A percentile compares a stretch with the other conserved stretches of the same genome.
phyloP scores from a whole-genome alignment of 495 filamentous ascomycete genomes.

The Lasiosphaeria miniovina region DNA sequence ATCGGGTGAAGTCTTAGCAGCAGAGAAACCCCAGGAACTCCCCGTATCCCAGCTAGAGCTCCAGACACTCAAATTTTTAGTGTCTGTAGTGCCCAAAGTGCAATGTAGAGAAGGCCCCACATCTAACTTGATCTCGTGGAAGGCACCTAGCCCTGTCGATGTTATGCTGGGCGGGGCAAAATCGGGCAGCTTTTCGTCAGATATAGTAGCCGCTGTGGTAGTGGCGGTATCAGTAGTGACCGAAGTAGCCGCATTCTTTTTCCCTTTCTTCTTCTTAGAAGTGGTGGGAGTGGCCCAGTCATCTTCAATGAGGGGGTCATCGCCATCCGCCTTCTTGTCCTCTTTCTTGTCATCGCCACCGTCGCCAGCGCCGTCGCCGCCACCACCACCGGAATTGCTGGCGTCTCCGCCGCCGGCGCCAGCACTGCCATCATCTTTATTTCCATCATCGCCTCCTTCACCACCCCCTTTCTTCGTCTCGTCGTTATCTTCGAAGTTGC shows the following conservation, averaged over 20 bases:
- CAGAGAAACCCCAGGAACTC: constrained; percentile 32
- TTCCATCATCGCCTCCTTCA: constrained; percentile 26
- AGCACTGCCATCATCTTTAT: constrained; percentile 21
- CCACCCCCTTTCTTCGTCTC: constrained; percentile 45
- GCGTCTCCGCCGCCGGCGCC: constrained; percentile 23
- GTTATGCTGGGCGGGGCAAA: constrained; percentile 20
- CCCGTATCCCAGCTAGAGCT: constrained; percentile 37
- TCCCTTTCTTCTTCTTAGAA: constrained; percentile 46
- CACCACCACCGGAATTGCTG: constrained; percentile 27
- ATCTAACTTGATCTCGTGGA: constrained; percentile 51
- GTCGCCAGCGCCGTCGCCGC: constrained; percentile 27
- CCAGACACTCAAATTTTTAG: constrained; percentile 33
- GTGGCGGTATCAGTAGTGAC: constrained; percentile 8
- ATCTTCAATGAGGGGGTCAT: constrained; percentile 24
- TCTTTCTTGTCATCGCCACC: constrained; percentile 34
- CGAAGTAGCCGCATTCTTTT: constrained; percentile 32
- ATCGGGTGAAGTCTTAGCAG: constrained; percentile 8
- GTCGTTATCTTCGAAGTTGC: constrained; percentile 22
- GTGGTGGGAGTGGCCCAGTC: constrained; percentile 11
- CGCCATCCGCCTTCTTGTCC: constrained; percentile 29
- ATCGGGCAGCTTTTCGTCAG: constrained; percentile 23
- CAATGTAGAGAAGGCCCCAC: constrained; percentile 39
- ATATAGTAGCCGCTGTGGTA: constrained; percentile 4
- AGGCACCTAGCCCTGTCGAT: constrained; percentile 29
- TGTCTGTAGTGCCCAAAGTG: constrained; percentile 31